Conservation (phyloP, 2,329 filamentous ascomycete species). For the Penicillium sp. region DNA sequence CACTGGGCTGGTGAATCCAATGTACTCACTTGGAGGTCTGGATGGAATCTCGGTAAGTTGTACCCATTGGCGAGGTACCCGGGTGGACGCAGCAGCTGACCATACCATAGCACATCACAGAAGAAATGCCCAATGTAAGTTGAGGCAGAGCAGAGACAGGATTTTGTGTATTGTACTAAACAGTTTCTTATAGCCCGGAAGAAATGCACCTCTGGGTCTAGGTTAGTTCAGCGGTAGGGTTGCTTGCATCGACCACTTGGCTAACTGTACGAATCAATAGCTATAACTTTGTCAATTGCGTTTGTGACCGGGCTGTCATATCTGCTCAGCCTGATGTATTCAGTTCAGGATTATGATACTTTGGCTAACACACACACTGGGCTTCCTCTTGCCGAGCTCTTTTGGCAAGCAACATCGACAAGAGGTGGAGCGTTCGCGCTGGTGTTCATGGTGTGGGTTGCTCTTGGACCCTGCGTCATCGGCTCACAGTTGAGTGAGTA, state of each 20-base stretch:
- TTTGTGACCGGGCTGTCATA: conserved; percentile 53
- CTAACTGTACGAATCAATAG: conserved; percentile 13
- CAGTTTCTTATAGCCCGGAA: conserved; percentile 23
- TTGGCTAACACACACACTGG: conserved; percentile 40
- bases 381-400: conserved; percentile 67
- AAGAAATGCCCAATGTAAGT: conserved; percentile 53
- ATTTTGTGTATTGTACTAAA: not conserved
- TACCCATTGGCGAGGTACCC: not conserved
- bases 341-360: conserved; percentile 48
- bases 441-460: conserved; percentile 42
- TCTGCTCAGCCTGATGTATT: conserved; percentile 53
- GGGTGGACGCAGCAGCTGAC: not conserved
- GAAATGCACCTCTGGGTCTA: conserved; percentile 33
- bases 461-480: conserved; percentile 34
- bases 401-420: conserved; percentile 55
- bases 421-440: conserved; percentile 52
- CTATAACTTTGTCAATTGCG: conserved; percentile 50
- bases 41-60: conserved; percentile 44
- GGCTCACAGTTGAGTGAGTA: conserved; percentile 33
- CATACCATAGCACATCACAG: conserved; percentile 45
- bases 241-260: conserved; percentile 6
- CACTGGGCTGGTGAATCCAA: conserved; percentile 50
- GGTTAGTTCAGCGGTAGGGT: conserved; percentile 12
- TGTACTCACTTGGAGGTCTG: conserved; percentile 49
- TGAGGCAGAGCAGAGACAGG: not conserved